phyloP scores from a whole-genome alignment of 306 rosid species.

The Corylus avellana region DNA sequence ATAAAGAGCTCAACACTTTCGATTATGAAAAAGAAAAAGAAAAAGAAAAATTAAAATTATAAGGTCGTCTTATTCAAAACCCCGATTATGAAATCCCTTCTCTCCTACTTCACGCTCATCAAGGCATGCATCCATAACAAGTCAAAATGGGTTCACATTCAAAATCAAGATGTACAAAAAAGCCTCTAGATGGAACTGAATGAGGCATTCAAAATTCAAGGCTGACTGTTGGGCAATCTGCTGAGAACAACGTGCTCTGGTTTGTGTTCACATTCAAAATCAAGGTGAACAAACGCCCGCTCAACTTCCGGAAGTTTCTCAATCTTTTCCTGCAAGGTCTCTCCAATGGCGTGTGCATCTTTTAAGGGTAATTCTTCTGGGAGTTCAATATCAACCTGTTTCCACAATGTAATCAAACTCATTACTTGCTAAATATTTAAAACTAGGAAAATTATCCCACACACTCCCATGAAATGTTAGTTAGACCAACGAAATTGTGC shows the following conservation, averaged over 20 bases:
- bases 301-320: constrained; percentile 68
- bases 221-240: constrained; percentile 62
- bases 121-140: too few species aligned
- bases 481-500: too few species aligned
- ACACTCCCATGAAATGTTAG: too few species aligned
- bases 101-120: too few species aligned
- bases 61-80: too few species aligned
- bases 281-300: constrained; percentile 88
- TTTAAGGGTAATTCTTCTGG: constrained; percentile 60
- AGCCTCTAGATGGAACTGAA: neutral
- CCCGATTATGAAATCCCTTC: too few species aligned
- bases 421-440: neutral
- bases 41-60: too few species aligned
- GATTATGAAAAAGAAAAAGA: too few species aligned
- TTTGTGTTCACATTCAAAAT: constrained; percentile 94
- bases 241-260: constrained; percentile 86
- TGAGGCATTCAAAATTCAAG: constrained; percentile 24
- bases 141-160: neutral
- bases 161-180: neutral
- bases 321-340: constrained; percentile 53
- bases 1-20: too few species aligned
- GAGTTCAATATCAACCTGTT: constrained; percentile 70
- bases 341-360: constrained; percentile 72
- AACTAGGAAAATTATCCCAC: neutral
- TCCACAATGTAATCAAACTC: neutral